Evolutionary conservation across 257 asterid species (phyloP).

Genomic region (Lithospermum erythrorhizon): DNA sequence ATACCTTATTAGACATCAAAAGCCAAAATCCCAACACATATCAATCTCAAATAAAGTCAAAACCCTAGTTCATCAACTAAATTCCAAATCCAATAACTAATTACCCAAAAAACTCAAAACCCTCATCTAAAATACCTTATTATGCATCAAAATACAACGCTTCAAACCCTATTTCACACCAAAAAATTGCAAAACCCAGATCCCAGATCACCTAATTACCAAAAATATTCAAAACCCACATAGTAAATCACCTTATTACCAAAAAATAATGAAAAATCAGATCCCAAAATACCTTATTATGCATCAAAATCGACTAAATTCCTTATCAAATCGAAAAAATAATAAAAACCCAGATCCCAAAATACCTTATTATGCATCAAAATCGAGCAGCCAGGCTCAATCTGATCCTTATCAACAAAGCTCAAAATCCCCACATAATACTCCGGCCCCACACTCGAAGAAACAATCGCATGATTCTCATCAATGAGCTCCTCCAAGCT

Average conservation of each 20-base stretch:
- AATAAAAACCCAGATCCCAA: not conserved
- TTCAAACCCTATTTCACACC: slow-evolving; percentile 17
- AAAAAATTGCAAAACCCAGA: not conserved
- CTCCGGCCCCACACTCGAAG: slow-evolving; percentile 85
- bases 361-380: slow-evolving; percentile 40
- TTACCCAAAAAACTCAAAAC: not conserved
- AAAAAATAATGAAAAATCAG: not conserved
- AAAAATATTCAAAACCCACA: too few relatives aligned
- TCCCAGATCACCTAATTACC: too few relatives aligned
- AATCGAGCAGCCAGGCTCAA: slow-evolving; percentile 93
- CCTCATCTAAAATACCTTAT: not conserved
- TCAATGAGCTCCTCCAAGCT: slow-evolving; percentile 82
- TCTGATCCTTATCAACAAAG: slow-evolving; percentile 82
- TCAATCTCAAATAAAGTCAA: too few relatives aligned
- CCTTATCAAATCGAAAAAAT: not conserved
- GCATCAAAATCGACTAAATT: not conserved
- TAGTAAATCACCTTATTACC: too few relatives aligned
- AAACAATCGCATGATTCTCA: slow-evolving; percentile 85
- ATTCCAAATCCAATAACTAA: not conserved
- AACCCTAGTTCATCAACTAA: too few relatives aligned
- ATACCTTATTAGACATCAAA: too few relatives aligned
- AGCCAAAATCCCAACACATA: too few relatives aligned
- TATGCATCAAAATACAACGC: slow-evolving; percentile 77
- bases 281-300: not conserved
- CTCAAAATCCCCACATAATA: slow-evolving; percentile 84